Base-by-base conservation (phyloP, 2,329 filamentous ascomycete genomes). In the Diaporthe citriasiana region DNA sequence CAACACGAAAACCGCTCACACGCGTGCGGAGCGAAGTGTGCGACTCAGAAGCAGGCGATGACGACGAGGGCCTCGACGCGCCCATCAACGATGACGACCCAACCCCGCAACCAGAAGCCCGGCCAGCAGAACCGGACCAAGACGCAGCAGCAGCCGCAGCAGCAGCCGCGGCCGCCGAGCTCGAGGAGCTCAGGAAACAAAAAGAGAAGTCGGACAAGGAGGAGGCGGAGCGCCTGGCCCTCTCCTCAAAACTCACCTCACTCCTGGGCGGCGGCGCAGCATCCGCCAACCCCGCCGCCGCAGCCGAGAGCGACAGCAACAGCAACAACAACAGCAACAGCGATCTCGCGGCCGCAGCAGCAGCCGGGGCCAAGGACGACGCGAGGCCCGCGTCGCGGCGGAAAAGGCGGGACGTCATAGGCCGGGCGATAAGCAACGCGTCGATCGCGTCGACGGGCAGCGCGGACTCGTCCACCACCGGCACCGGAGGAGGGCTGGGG, bases 371-470 rank as follows among this genome's bases (percentile, higher is more conserved):
- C 73, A 35, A 56, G 72, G 47, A 53, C 66, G 70, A 57, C 60
- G 59, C 38, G 47, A 63, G 70, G 45, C 68, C 72, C 22, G 56
- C 68, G 40, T 68, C 53, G 22, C 80, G 82, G 22, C 33, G 63
- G 0, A 82, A 85, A 1, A 83, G 85, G 69, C 87, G 88, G 15
- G 84, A 87, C 71, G 87, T 92, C 72, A 82, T 92, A 4, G 90
- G 90, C 7, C 87, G 90, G 15, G 90, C 89, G 4, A 81, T 88
- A 38, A 91, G 89, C 81, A 91, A 91, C 78, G 85, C 85, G 3
- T 91, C 89, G 3, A 86, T 86, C 1, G 83, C 84, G 7, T 89
- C 88, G 70, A 87, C 82, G 70, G 83, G 81, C 57, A 87, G 87
- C 71, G 83, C 82, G 22, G 86, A 87, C 0, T 81, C 80, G 22